Evolutionary conservation across 1,284 basidiomycete species (phyloP), one percentile per base, ranked within the genome.

Genomic region (Peniophora sp.): DNA sequence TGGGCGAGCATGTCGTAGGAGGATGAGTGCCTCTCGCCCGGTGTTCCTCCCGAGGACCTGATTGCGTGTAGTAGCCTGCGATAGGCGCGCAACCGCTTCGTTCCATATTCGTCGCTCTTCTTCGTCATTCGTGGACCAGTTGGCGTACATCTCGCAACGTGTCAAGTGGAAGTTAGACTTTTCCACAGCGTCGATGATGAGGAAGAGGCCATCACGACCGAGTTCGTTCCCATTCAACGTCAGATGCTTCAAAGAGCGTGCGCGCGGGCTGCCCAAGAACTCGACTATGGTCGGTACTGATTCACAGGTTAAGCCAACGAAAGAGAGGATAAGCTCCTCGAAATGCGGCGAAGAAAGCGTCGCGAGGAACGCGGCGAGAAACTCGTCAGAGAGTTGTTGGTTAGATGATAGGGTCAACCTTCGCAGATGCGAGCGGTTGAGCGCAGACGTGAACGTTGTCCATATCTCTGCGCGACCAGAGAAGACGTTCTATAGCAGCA

Each of bases 211-310:
- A 0, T 63, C 67, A 34, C 67, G 62, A 2, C 76, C 78, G 2
- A 86, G 67, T 10, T 61, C 61, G 55, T 86, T 86, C 15, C 75
- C 79, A 60, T 76, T 85, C 51, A 75, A 71, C 55, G 73, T 75
- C 39, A 86, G 66, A 2, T 64, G 69, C 48, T 72, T 68, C 15
- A 86, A 66, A 3, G 53, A 48, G 15, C 68, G 68, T 52, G 79
- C 81, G 20, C 74, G 73, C 3, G 64, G 62, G 8, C 81, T 81
- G n/a, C 68, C 65, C 15, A 85, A 62, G 56, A 74, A 86, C 8
- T 68, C 67, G 18, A 69, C 55, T 24, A 87, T 70, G 48, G 62
- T 56, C 1, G 75, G 69, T 0, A 72, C 68, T 5, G 72, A 70
- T n/a, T 53, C 57, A 23, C 64, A 61, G 0, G 81, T 78, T 51